phyloP scores from a whole-genome alignment of 225 moss, liverwort and hornwort species.

The Thuidium tamariscinum region DNA sequence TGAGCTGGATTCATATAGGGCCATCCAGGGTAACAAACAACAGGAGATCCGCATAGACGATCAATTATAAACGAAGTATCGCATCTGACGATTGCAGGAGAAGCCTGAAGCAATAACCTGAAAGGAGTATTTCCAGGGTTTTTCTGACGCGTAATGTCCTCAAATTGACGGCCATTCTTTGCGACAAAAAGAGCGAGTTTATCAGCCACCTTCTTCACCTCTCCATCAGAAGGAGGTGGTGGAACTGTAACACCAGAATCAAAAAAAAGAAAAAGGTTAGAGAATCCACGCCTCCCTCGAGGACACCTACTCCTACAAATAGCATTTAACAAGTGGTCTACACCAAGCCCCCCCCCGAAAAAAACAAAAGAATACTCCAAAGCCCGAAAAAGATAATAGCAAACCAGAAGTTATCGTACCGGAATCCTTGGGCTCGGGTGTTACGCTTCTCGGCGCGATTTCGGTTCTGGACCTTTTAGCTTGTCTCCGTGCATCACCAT shows the following conservation, averaged over 20 bases:
- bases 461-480: slow-evolving; percentile 62
- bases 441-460: slow-evolving; percentile 19
- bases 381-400: background rate
- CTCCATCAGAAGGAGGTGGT: slow-evolving; percentile 55
- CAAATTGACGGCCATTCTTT: slow-evolving; percentile 95
- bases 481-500: slow-evolving; percentile 43
- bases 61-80: background rate
- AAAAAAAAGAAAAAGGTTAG: background rate
- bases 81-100: background rate
- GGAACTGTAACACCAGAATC: slow-evolving; percentile 29
- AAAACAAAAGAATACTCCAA: background rate
- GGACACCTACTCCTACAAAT: background rate
- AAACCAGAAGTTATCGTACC: slow-evolving; percentile 2
- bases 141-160: slow-evolving; percentile 92
- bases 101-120: slow-evolving; percentile 28
- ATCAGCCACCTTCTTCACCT: slow-evolving; percentile 96
- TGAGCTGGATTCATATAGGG: background rate
- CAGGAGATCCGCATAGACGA: background rate
- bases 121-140: slow-evolving; percentile 93
- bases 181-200: slow-evolving; percentile 95
- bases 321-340: background rate
- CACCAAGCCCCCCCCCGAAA: background rate
- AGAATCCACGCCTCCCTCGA: background rate
- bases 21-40: background rate
- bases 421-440: slow-evolving; percentile 28